phyloP scores from a whole-genome alignment of 208 protist species.

The Leishmania arabica region DNA sequence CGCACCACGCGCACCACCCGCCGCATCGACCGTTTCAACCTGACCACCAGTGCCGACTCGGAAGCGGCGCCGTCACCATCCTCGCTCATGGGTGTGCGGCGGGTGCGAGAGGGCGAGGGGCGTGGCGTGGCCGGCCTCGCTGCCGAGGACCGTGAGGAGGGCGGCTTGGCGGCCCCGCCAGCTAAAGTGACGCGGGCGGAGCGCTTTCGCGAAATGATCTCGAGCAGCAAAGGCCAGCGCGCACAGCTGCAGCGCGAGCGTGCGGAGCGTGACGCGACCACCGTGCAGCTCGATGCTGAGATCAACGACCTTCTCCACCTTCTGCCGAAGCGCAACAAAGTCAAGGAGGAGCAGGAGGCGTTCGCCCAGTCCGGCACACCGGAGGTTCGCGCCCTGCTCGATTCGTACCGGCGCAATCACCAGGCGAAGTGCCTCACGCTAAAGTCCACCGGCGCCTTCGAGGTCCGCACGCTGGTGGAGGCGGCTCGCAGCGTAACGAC shows the following conservation, averaged over 20 bases:
- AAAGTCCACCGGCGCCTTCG: conserved; percentile 41
- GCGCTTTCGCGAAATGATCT: conserved; percentile 68
- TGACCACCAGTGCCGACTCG: conserved; percentile 9
- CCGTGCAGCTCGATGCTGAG: conserved; percentile 64
- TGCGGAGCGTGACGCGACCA: conserved; percentile 55
- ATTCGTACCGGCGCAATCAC: conserved; percentile 43
- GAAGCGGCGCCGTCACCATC: conserved; percentile 3
- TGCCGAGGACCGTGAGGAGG: not conserved
- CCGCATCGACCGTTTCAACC: conserved; percentile 41
- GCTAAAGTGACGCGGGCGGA: conserved; percentile 56
- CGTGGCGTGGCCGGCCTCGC: conserved; percentile 9
- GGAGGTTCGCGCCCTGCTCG: conserved; percentile 60
- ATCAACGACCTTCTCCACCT: conserved; percentile 74
- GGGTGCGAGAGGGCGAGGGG: conserved; percentile 23
- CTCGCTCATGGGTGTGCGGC: conserved; percentile 29
- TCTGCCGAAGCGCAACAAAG: conserved; percentile 60
- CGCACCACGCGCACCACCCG: conserved; percentile 36
- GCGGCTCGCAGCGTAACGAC: not conserved
- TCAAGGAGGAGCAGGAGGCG: conserved; percentile 59
- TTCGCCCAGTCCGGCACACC: conserved; percentile 61
- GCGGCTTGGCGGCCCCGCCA: conserved; percentile 14
- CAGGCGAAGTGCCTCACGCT: conserved; percentile 57
- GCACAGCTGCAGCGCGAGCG: conserved; percentile 71
- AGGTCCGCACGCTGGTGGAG: conserved; percentile 26
- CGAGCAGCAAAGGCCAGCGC: conserved; percentile 63